Conservation (phyloP, 768 basidiomycete species). For the Trametes punicea region DNA sequence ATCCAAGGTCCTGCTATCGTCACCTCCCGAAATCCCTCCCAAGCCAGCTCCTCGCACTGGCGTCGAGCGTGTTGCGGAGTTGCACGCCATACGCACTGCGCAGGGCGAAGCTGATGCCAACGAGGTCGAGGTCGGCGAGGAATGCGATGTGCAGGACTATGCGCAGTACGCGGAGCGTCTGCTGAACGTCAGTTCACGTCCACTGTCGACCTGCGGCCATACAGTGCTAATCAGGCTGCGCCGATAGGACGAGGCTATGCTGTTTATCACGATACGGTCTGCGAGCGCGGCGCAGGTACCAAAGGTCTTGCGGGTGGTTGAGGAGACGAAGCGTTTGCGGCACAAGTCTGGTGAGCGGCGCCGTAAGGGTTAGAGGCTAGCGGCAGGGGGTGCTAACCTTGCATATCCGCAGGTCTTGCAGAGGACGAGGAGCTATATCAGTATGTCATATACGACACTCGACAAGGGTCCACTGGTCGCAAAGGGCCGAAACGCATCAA, state of each 20-base stretch:
- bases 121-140: conserved; percentile 66
- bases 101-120: conserved; percentile 59
- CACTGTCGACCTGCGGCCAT: not conserved
- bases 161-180: conserved; percentile 62
- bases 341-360: conserved; percentile 61
- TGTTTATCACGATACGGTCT: conserved; percentile 74
- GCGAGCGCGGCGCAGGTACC: conserved; percentile 60
- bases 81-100: conserved; percentile 50
- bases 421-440: conserved; percentile 67
- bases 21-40: conserved; percentile 35
- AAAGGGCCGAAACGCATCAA: conserved; percentile 65
- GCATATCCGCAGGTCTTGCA: conserved; percentile 33
- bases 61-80: conserved; percentile 65
- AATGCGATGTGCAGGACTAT: conserved; percentile 63
- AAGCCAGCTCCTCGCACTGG: conserved; percentile 61
- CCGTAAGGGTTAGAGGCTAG: not conserved
- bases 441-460: conserved; percentile 70
- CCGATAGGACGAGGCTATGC: conserved; percentile 72
- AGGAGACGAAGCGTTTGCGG: conserved; percentile 73
- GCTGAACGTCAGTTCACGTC: conserved; percentile 46
- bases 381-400: not conserved
- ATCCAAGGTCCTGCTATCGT: conserved; percentile 13
- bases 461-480: conserved; percentile 23
- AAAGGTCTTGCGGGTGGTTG: conserved; percentile 77
- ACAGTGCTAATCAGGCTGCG: not conserved